Base-by-base conservation (phyloP, 202 grass and related monocot species). In the Schoenoplectus triqueter region DNA sequence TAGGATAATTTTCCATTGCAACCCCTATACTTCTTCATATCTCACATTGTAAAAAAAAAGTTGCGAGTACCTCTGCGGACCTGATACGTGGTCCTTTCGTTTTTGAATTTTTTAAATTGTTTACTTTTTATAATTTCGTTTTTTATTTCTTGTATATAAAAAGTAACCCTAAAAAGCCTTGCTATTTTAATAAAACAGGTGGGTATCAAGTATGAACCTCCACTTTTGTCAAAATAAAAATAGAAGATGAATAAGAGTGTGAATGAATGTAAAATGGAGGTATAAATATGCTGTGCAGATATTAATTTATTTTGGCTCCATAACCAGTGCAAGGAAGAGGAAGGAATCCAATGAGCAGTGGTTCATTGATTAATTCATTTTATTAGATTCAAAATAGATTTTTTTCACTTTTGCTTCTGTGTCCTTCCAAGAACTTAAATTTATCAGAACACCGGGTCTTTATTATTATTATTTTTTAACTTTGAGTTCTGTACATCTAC, bases 341-440 rank as follows among this genome's bases (percentile, higher is more conserved):
- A 31, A 31, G 31, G 68, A 15, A 87, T 87, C 80, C 69, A 78
- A 84, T 83, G 86, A 47, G 78, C 21, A 66, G 19, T 17, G n/a
- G 49, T 78, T 78, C 44, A 85, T 22, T 50, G 52, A 81, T 85
- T 64, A 20, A 17, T 63, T 76, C n/a, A 60, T 21, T 31, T 1
- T 85, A 63, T 67, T 55, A 50, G 65, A 78, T 60, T 60, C 10
- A 60, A 78, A 60, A 72, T 47, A 20, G 69, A 73, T 50, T 49
- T 31, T 31, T 31, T 57, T 59, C 52, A 15, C 11, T 14, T 78
- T 60, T 78, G 54, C 31, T 60, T 59, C 5, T 4, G 22, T 9
- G 54, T 17, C 74, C 74, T 59, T 60, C n/a, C 8, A 41, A 78
- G 42, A n/a, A 22, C 11, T 40, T 77, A 57, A 78, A 78, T 42